Conservation (phyloP, 192 early-diverging fungal species). For the Chytriomyces confervae region DNA sequence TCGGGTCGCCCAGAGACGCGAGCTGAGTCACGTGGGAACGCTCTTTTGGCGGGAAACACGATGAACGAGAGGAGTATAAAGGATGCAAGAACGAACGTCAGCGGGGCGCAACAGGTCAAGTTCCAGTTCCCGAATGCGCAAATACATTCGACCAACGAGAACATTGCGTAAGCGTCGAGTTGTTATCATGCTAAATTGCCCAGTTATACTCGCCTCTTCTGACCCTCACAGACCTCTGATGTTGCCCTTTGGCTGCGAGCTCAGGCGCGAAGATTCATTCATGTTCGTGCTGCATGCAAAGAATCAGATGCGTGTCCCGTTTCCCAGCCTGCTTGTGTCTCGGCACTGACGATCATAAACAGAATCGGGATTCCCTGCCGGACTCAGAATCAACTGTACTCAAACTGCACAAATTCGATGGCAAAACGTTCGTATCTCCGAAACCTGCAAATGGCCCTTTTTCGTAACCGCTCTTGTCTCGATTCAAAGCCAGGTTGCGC, state of each 20-base stretch:
- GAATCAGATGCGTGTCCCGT: not conserved
- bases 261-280: not conserved
- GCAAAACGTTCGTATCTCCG: not conserved
- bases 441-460: no score
- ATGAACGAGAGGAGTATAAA: no score
- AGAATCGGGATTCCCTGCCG: not conserved
- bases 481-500: slow-evolving; percentile 11
- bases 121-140: slow-evolving; percentile 10
- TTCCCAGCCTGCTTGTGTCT: no score
- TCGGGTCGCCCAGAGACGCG: no score
- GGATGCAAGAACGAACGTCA: no score
- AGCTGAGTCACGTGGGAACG: no score
- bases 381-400: slow-evolving; percentile 1
- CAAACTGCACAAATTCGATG: not conserved
- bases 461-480: not conserved
- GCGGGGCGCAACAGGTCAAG: not conserved
- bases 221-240: not conserved
- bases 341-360: not conserved
- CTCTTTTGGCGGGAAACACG: no score
- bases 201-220: no score
- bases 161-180: not conserved
- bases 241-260: not conserved
- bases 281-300: slow-evolving; percentile 10
- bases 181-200: not conserved
- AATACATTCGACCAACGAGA: not conserved